Evolutionary conservation across 495 filamentous ascomycete species (phyloP), one percentile per base, ranked within the genome.

Genomic region (Podospora appendiculata): DNA sequence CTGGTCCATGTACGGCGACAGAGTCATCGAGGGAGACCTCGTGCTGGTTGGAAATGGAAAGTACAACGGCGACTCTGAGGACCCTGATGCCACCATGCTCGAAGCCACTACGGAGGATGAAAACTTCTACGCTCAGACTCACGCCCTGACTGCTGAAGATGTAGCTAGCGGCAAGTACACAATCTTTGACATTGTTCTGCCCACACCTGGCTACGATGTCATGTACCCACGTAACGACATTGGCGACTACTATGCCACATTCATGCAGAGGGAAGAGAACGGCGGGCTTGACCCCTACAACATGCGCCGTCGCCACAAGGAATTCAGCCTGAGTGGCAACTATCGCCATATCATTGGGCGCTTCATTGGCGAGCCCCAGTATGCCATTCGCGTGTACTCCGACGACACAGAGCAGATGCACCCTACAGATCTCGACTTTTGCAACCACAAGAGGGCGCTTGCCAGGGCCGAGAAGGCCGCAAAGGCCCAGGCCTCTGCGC

Each of bases 111-210:
- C 38, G 19, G 66, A 70, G 10, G 73, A 77, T 0, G 78, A 86
- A 35, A 79, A 83, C 45, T 66, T 74, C 16, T 92, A 87, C 61
- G 75, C 81, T 11, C 87, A 86, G 16, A 90, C 88, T n/a, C 82
- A 89, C 11, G 69, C 82, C 8, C 62, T 98, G 11, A 84, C 83
- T 1, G 79, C 81, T 32, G 82, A 85, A 35, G 94, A 98, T 63
- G 85, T 82, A n/a, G 79, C 74, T 36, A 88, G 82, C 58, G 88
- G 88, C 9, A 80, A 84, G 51, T 95, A 86, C 65, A 79, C 73
- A 32, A 87, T 97, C 57, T 91, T 86, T 59, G 93, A 98, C 60
- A 62, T 98, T 50, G 92, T 98, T n/a, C 76, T 98, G 3, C 90
- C 93, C n/a, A 83, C 85, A 11, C 92, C 94, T 6, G 93, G 93